These are phyloP conservation scores for Nyctanthes arbortristis DNA, from an alignment of 257 asterid genomes.

Conservation along the genomic window DNA sequence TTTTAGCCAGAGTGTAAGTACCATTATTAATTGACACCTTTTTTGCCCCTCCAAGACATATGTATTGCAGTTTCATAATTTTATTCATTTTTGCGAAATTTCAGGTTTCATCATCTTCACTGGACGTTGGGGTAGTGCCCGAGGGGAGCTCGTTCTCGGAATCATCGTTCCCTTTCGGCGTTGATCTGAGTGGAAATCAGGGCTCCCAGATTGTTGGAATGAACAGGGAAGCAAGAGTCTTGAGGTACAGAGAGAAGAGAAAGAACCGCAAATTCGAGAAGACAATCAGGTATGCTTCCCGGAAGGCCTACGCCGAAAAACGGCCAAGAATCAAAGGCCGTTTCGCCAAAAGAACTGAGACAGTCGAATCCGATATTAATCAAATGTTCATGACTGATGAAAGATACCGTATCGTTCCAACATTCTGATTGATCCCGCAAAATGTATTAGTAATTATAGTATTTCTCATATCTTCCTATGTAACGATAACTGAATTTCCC, in stretches of 20 bases:
- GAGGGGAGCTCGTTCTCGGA: constrained; percentile 71
- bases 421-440: constrained; percentile 32
- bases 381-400: constrained; percentile 42
- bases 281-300: constrained; percentile 82
- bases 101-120: constrained; percentile 82
- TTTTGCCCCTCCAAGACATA: too few relatives aligned
- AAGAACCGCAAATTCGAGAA: constrained; percentile 79
- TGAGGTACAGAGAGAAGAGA: constrained; percentile 79
- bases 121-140: constrained; percentile 84
- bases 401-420: constrained; percentile 54
- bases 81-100: background rate
- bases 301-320: constrained; percentile 84
- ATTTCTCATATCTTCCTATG: background rate
- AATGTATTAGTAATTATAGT: constrained; percentile 16
- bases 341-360: constrained; percentile 65
- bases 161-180: constrained; percentile 43
- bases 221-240: constrained; percentile 77
- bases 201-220: constrained; percentile 41
- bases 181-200: constrained; percentile 39
- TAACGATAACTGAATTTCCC: too few relatives aligned
- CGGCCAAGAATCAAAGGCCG: constrained; percentile 92
- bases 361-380: constrained; percentile 41
- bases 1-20: constrained; percentile 70
- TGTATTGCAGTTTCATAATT: too few relatives aligned
- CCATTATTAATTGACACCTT: background rate